Base-by-base conservation (phyloP, 208 protist species). In the Leishmania major region DNA sequence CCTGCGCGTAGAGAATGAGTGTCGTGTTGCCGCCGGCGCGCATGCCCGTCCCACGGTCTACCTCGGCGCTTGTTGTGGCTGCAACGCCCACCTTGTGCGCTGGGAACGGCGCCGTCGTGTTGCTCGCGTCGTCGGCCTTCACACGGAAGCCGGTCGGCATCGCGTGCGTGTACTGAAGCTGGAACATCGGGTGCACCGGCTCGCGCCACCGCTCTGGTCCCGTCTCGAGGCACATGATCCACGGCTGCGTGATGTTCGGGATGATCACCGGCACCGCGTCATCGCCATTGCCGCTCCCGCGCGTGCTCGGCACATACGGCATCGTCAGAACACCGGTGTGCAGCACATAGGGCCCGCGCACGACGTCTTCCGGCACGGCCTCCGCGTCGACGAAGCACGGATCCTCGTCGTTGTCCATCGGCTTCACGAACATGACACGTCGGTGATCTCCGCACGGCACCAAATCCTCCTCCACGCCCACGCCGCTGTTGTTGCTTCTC, bases 221-320 rank as follows among this genome's bases (percentile, higher is more conserved):
- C 1, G 85, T 91, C 75, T 94, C 92, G 37, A 94, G 69, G 66
- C 92, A 96, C 85, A 96, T 88, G 59, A 94, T 89, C 92, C 92
- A 96, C 51, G 92, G 91, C 85, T 92, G 84, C 40, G 85, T 90
- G 70, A 90, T 84, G 81, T 89, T 91, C 1, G 92, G 92, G 0
- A 73, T 73, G 28, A 85, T 78, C 10, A 11, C 0, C 37, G 81
- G 6, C 28, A 22, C 45, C 40, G 62, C 28, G 35, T 37, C 55
- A 67, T 86, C 88, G 70, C 80, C 84, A 60, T 64, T 40, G 72
- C 84, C 78, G 76, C 51, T 22, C 49, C 79, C 75, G n/a, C 69
- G 53, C 35, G 60, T 81, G 77, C 86, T 93, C 11, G 91, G 70
- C 55, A 43, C 74, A 75, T 84, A 77, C 13, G 92, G 92, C 51